Percentiles rank a stretch among this genome's conserved stretches.
These are phyloP conservation scores for Candida maesae DNA, from an alignment of 805 yeast genomes.

Conservation along the genomic window DNA sequence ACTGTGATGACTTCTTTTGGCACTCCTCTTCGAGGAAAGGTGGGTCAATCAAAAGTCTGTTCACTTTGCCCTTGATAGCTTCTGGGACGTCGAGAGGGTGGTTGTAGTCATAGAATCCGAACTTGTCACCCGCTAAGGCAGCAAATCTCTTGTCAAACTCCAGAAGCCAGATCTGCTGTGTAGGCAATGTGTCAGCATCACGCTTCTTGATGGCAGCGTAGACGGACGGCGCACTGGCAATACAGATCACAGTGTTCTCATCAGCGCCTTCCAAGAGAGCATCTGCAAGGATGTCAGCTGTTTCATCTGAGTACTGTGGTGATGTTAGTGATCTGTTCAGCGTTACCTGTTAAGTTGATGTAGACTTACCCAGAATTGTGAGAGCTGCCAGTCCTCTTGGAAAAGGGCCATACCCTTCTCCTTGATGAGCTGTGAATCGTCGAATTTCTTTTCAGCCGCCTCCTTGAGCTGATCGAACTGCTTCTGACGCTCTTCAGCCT, in stretches of 20 bases:
- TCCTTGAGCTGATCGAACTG: constrained; percentile 67
- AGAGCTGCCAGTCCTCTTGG: constrained; percentile 90
- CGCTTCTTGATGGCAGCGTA: constrained; percentile 72
- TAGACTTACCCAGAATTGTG: constrained; percentile 65
- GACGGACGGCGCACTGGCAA: constrained; percentile 89
- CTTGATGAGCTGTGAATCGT: constrained; percentile 25
- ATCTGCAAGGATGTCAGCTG: constrained; percentile 64
- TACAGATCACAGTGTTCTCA: constrained; percentile 62
- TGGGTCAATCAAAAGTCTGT: constrained; percentile 78
- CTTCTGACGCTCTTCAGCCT: constrained; percentile 51
- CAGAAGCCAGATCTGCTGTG: constrained; percentile 64
- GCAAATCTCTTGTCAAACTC: constrained; percentile 80
- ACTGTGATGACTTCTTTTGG: constrained; percentile 61
- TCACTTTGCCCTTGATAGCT: constrained; percentile 55
- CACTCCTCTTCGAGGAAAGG: constrained; percentile 83
- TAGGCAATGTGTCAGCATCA: constrained; percentile 51
- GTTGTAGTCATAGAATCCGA: constrained; percentile 72
- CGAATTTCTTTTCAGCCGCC: constrained; percentile 48
- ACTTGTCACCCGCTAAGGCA: constrained; percentile 66
- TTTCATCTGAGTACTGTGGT: constrained; percentile 53
- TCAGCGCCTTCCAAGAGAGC: constrained; percentile 78
- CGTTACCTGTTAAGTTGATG: too few species aligned
- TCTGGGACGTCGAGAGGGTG: constrained; percentile 60
- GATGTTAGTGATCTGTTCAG: too few species aligned
- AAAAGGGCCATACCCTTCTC: constrained; percentile 64